Evolutionary conservation across 2,329 filamentous ascomycete genomes (phyloP), one percentile per base, ranked within the genome.

Genomic region (Colletotrichum lupini): DNA sequence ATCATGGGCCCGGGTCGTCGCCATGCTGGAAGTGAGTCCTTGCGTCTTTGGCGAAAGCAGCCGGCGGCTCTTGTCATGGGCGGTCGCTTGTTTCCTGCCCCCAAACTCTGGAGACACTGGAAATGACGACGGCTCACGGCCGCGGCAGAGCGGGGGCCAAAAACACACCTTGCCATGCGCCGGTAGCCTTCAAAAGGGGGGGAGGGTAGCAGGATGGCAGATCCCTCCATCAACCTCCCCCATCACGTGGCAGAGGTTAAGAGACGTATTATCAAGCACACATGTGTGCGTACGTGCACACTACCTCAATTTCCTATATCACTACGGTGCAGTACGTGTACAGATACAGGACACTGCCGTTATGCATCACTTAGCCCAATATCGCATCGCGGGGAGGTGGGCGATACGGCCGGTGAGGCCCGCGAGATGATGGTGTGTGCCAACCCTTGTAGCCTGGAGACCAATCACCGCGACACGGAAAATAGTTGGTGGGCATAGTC

Each of bases 81-180:
- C 56, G 61, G 59, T 75, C 74, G 74, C 74, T 75, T 75, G 73
- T 75, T 75, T 75, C 65, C 73, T 75, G 74, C 73, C 74, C 74
- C 74, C 68, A 75, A 49, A 74, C 62, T 42, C 56, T 61, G 62
- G 67, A 64, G 53, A 37, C 53, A 60, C 52, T 53, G 73, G 42
- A 66, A 53, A 66, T 73, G 59, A 66, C 67, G 49, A 72, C 56
- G 64, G 53, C 32, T 37, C 55, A 67, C 53, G 68, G 70, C 58
- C 65, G 66, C 69, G 69, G 58, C 46, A 69, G 55, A 69, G 70
- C 70, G 70, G 70, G 58, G 66, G 53, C 22, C 57, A 58, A 60
- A 71, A 76, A 77, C 77, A 66, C 73, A 7, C 58, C 30, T 49
- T 73, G 74, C 61, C 63, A 68, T 75, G 70, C 72, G 75, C 74